Evolutionary conservation across 2,329 filamentous ascomycete species (phyloP).

Genomic region (Aspergillus fijiensis): DNA sequence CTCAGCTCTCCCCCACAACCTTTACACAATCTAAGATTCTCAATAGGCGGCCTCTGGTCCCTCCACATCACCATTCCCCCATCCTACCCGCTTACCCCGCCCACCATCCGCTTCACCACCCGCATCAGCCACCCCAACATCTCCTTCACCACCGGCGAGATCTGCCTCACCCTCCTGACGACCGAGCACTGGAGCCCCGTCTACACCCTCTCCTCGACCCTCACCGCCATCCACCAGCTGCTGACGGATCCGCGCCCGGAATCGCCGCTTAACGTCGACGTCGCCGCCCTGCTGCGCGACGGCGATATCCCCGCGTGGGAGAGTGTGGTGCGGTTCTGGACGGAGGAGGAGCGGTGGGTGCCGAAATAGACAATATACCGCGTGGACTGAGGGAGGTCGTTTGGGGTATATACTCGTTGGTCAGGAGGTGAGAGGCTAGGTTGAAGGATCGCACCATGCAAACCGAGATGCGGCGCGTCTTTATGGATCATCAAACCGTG

Average conservation of each 20-base stretch:
- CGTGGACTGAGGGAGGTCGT: neutral
- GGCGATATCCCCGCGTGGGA: conserved; percentile 48
- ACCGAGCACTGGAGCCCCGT: conserved; percentile 75
- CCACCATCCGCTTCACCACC: conserved; percentile 77
- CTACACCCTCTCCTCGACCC: conserved; percentile 65
- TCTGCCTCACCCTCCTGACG: conserved; percentile 85
- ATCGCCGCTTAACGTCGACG: conserved; percentile 50
- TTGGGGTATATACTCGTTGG: too few species aligned
- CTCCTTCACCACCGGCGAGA: conserved; percentile 73
- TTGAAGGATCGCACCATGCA: too few species aligned
- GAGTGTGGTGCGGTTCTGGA: conserved; percentile 49
- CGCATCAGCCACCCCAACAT: conserved; percentile 84
- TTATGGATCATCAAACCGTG: too few species aligned
- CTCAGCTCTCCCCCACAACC: neutral
- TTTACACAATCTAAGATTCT: neutral
- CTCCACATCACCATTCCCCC: conserved; percentile 73
- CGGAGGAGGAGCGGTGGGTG: conserved; percentile 46
- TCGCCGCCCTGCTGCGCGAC: conserved; percentile 47
- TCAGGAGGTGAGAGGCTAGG: too few species aligned
- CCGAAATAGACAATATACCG: neutral
- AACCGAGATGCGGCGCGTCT: too few species aligned
- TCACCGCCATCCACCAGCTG: conserved; percentile 49
- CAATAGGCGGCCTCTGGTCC: conserved; percentile 74
- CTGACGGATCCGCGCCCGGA: conserved; percentile 48
- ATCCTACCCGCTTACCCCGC: conserved; percentile 76